Evolutionary conservation across 371 early-diverging fungal species (phyloP), one percentile per base, ranked within the genome.

Genomic region (Mucor mucedo): DNA sequence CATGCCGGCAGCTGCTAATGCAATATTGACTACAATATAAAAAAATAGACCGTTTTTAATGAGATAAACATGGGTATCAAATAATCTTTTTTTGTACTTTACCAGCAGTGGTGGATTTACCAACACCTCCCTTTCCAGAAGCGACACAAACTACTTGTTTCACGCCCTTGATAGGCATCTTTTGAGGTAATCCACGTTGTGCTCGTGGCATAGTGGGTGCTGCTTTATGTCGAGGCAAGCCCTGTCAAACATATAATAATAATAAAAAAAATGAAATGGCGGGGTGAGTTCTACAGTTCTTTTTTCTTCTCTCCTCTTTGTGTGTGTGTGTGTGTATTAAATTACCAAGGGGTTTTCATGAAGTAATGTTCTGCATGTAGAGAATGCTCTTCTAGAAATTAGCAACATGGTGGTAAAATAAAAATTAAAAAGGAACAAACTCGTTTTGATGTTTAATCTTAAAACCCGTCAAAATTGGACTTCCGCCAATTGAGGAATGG

Each of bases 81-180:
- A n/a, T 49, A 30, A 13, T 30, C 57, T 48, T 35, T 27, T 28
- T 38, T 39, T 29, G 1, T 32, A 27, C 39, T 45, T 54, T 82
- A 91, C 93, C 93, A 58, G 94, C 84, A 16, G 91, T 89, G 0
- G 95, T 94, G 0, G 92, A 92, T 68, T 95, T 95, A 14, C 96
- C 96, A 6, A 94, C 95, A 32, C 95, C 95, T 8, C 95, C 95
- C 68, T 95, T 95, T 11, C 93, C 95, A 7, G 94, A 93, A 14
- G 92, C 89, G 0, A 94, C 91, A n/a, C 90, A 91, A 45, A 94
- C 80, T 7, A 91, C 84, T 21, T 87, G 77, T 65, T 87, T 87
- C 9, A 91, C 90, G 30, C 87, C 87, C 21, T 75, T 76, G 66
- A 93, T 89, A 5, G 83, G 76, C 68, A 77, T 72, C 68, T 87